A percentile compares a stretch with the other conserved stretches of the same genome.
Conservation (phyloP, 2,329 filamentous ascomycete species). For the Chrysoporthe deuterocubensis region DNA sequence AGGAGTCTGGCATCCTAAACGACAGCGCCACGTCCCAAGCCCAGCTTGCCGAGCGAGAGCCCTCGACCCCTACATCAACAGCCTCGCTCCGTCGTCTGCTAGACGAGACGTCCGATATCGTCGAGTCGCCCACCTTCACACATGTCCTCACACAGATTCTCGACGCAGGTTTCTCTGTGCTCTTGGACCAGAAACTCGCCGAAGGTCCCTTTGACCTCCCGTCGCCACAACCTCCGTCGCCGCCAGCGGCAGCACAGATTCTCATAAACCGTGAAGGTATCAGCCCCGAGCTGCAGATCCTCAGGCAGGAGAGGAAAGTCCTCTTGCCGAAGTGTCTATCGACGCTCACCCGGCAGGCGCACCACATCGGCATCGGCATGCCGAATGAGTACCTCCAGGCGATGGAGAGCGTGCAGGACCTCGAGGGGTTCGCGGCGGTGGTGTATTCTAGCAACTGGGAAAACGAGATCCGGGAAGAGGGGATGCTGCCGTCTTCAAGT, state of each 20-base stretch:
- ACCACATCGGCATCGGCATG: constrained; percentile 80
- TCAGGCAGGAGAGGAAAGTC: constrained; percentile 63
- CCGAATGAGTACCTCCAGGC: constrained; percentile 72
- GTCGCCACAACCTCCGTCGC: constrained; percentile 32
- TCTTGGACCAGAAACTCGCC: constrained; percentile 83
- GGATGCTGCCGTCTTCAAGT: constrained; percentile 37
- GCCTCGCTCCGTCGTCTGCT: constrained; percentile 77
- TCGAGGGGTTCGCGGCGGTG: constrained; percentile 84
- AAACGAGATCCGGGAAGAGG: constrained; percentile 62
- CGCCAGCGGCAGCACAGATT: constrained; percentile 27
- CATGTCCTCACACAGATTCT: constrained; percentile 86
- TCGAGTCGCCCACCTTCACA: constrained; percentile 90
- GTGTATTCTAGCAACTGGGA: constrained; percentile 87
- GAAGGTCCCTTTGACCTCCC: constrained; percentile 75
- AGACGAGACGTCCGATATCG: constrained; percentile 93
- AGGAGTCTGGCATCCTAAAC: constrained; percentile 78
- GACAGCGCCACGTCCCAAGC: constrained; percentile 45
- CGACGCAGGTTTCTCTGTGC: constrained; percentile 81
- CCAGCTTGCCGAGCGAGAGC: constrained; percentile 17
- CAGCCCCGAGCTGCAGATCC: constrained; percentile 57
- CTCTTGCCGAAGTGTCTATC: constrained; percentile 85
- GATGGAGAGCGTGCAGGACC: constrained; percentile 75
- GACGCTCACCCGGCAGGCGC: constrained; percentile 87
- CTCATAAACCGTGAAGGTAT: constrained; percentile 36
- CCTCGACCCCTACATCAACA: constrained; percentile 48